phyloP scores from a whole-genome alignment of 2,329 filamentous ascomycete genomes.

The Fusarium beomiforme region DNA sequence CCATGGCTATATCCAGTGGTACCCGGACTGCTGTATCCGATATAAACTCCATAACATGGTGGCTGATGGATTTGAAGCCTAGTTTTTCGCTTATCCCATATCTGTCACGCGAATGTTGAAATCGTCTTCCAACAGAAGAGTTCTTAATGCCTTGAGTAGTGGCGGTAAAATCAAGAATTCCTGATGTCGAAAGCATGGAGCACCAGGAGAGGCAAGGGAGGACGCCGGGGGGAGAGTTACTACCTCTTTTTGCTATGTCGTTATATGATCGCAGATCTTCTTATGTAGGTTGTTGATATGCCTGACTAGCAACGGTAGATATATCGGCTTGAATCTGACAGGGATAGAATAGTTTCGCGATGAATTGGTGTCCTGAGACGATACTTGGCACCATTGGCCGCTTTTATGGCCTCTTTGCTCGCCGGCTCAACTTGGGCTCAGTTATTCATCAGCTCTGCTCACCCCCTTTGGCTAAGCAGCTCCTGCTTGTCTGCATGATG shows the following conservation, averaged over 20 bases:
- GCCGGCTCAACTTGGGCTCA: too few species aligned
- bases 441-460: too few species aligned
- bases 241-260: background rate
- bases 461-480: too few species aligned
- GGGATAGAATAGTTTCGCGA: conserved; percentile 1
- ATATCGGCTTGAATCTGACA: background rate
- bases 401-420: too few species aligned
- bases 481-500: too few species aligned
- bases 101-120: background rate
- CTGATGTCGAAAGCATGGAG: background rate
- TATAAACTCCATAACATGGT: background rate
- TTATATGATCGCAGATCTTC: background rate
- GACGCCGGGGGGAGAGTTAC: background rate
- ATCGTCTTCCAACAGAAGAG: background rate
- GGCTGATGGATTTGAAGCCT: conserved; percentile 9
- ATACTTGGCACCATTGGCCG: too few species aligned
- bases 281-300: background rate
- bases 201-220: background rate
- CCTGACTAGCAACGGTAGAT: background rate
- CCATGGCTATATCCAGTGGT: background rate
- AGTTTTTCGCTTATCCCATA: conserved; percentile 1
- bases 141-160: background rate
- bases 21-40: background rate
- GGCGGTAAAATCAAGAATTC: background rate
- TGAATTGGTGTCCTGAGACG: too few species aligned